A percentile compares a stretch with the other conserved stretches of the same genome.
phyloP scores from a whole-genome alignment of 2,329 filamentous ascomycete species.

The Xylaria sp. region DNA sequence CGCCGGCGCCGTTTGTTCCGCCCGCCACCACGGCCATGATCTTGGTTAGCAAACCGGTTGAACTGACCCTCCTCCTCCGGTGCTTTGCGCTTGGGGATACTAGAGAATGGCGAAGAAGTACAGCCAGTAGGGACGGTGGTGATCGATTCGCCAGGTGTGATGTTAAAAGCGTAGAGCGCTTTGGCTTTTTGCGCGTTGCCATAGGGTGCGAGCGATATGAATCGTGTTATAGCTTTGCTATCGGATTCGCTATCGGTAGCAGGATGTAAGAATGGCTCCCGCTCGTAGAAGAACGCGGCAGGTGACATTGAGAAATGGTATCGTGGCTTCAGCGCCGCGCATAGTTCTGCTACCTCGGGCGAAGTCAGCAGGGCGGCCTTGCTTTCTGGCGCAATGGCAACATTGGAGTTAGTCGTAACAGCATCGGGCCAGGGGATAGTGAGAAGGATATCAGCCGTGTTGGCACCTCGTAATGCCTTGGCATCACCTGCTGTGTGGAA shows the following conservation, averaged over 20 bases:
- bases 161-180: conserved; percentile 69
- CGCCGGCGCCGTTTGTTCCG: conserved; percentile 43
- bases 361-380: conserved; percentile 48
- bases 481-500: conserved; percentile 74
- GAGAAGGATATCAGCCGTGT: conserved; percentile 78
- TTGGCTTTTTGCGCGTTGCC: conserved; percentile 74
- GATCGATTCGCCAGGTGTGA: conserved; percentile 59
- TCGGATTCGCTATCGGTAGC: conserved; percentile 39
- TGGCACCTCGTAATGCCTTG: conserved; percentile 67
- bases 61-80: conserved; percentile 43
- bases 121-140: conserved; percentile 61
- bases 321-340: conserved; percentile 72
- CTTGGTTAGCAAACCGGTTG: conserved; percentile 48
- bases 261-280: conserved; percentile 83
- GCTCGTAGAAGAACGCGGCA: conserved; percentile 69
- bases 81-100: conserved; percentile 50
- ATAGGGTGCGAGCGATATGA: conserved; percentile 80
- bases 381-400: conserved; percentile 50
- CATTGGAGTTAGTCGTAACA: conserved; percentile 64
- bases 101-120: conserved; percentile 68
- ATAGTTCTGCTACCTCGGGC: conserved; percentile 73
- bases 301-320: conserved; percentile 79
- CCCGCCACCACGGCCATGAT: conserved; percentile 41
- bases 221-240: conserved; percentile 66
- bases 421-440: conserved; percentile 80